phyloP scores from a whole-genome alignment of 768 basidiomycete species.

The Lactarius trivialis region DNA sequence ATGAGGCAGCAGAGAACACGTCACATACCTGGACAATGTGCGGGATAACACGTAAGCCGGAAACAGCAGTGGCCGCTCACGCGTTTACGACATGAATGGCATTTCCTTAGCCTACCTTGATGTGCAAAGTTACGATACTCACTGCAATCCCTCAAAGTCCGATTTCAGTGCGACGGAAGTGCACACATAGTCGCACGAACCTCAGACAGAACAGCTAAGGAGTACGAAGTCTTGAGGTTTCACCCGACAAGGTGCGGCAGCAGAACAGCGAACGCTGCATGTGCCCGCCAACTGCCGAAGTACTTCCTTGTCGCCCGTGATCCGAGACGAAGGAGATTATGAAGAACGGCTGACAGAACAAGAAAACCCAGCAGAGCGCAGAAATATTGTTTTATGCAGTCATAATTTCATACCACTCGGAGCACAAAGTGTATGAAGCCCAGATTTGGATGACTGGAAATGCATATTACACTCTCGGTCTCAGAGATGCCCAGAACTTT shows the following conservation, averaged over 20 bases:
- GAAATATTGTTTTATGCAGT: not conserved
- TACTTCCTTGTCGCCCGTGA: not conserved
- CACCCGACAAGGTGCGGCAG: not conserved
- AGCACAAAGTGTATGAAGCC: not conserved
- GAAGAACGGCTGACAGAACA: not conserved
- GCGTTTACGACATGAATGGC: not conserved
- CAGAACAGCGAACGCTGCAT: not conserved
- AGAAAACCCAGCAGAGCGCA: not conserved
- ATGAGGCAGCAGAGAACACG: not conserved
- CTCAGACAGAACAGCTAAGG: not conserved
- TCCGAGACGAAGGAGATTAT: not conserved
- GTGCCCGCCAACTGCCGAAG: not conserved
- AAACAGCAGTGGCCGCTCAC: not conserved
- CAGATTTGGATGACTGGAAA: not conserved
- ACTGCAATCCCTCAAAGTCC: not conserved
- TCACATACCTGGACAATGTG: conserved; percentile 5
- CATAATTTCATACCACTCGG: not conserved
- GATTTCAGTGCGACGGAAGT: not conserved
- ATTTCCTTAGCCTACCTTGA: no score
- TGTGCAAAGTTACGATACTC: no score
- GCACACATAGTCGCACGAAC: not conserved
- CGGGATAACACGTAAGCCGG: not conserved
- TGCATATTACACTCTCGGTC: not conserved
- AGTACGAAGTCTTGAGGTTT: not conserved
- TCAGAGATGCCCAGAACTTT: not conserved